phyloP scores from a whole-genome alignment of 2,329 filamentous ascomycete species.

The Xylaria multiplex region DNA sequence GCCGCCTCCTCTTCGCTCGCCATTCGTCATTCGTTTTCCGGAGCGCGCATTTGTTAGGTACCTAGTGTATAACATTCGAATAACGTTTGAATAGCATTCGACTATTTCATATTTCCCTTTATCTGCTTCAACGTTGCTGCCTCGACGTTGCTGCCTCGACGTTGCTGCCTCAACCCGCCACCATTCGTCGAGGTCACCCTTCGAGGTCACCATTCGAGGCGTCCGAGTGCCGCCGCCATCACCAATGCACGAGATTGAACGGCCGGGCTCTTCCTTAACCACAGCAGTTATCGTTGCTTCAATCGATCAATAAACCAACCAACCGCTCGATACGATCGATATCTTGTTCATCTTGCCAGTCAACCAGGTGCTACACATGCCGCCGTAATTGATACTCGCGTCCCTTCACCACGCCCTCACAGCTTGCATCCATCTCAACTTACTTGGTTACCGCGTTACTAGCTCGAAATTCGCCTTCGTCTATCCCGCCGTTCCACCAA shows the following conservation, averaged over 20 bases:
- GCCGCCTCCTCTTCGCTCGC: constrained; percentile 25
- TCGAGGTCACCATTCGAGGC: constrained; percentile 1
- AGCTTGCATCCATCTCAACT: neutral
- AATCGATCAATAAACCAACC: constrained; percentile 20
- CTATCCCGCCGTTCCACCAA: constrained; percentile 20
- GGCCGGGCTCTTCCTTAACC: constrained; percentile 13
- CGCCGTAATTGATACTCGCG: constrained; percentile 36
- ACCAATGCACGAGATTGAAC: constrained; percentile 28
- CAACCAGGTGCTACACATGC: constrained; percentile 43
- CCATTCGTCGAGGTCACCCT: too few relatives aligned
- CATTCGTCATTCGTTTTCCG: constrained; percentile 46
- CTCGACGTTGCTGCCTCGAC: too few relatives aligned
- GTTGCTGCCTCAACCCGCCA: too few relatives aligned
- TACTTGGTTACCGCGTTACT: constrained; percentile 5
- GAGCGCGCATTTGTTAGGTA: constrained; percentile 15
- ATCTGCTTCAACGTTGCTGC: neutral
- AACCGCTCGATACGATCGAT: constrained; percentile 20
- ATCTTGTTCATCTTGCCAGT: constrained; percentile 6
- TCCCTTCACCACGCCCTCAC: constrained; percentile 23
- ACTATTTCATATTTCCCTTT: constrained; percentile 10
- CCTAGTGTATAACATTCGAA: neutral
- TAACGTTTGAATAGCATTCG: constrained; percentile 17
- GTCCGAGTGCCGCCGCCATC: constrained; percentile 7
- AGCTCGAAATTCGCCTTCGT: constrained; percentile 19
- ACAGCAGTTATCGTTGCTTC: constrained; percentile 12